A percentile compares a stretch with the other conserved stretches of the same genome.
phyloP scores from a whole-genome alignment of 1,284 basidiomycete species.

The Malassezia furfur region DNA sequence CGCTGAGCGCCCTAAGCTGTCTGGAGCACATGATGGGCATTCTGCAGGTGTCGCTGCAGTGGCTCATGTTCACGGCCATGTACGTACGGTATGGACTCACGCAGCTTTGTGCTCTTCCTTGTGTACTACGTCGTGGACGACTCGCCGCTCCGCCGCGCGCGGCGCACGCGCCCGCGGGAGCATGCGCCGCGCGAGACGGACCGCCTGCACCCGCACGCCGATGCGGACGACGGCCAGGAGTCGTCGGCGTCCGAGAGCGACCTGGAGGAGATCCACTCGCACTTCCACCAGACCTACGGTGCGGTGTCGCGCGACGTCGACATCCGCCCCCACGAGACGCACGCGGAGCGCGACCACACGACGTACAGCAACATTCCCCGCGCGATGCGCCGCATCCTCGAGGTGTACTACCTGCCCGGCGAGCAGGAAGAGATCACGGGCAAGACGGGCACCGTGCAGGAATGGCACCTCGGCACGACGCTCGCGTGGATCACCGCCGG shows the following conservation, averaged over 20 bases:
- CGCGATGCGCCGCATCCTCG: slow-evolving; percentile 15
- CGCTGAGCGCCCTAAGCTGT: slow-evolving; percentile 52
- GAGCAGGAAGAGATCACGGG: slow-evolving; percentile 11
- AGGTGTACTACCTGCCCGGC: slow-evolving; percentile 9
- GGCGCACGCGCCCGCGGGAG: slow-evolving; percentile 54
- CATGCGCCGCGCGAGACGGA: neutral
- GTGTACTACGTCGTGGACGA: slow-evolving; percentile 68
- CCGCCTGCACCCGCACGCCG: neutral
- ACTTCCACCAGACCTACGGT: slow-evolving; percentile 41
- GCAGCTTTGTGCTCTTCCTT: slow-evolving; percentile 80
- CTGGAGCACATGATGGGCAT: slow-evolving; percentile 74
- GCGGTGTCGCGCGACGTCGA: neutral
- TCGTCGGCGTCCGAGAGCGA: slow-evolving; percentile 39
- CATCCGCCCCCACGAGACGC: slow-evolving; percentile 2
- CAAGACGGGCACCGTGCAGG: slow-evolving; percentile 47
- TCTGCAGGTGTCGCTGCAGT: slow-evolving; percentile 71
- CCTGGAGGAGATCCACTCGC: slow-evolving; percentile 40
- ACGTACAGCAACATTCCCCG: slow-evolving; percentile 5
- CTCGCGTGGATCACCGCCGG: slow-evolving; percentile 63
- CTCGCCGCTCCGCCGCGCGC: neutral
- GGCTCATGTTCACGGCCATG: slow-evolving; percentile 77
- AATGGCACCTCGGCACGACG: slow-evolving; percentile 67
- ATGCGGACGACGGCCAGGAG: slow-evolving; percentile 14
- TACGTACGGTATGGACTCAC: slow-evolving; percentile 50
- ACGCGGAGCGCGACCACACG: neutral